phyloP scores from a whole-genome alignment of 2,329 filamentous ascomycete genomes.

The Aspergillus ochraceoroseus region DNA sequence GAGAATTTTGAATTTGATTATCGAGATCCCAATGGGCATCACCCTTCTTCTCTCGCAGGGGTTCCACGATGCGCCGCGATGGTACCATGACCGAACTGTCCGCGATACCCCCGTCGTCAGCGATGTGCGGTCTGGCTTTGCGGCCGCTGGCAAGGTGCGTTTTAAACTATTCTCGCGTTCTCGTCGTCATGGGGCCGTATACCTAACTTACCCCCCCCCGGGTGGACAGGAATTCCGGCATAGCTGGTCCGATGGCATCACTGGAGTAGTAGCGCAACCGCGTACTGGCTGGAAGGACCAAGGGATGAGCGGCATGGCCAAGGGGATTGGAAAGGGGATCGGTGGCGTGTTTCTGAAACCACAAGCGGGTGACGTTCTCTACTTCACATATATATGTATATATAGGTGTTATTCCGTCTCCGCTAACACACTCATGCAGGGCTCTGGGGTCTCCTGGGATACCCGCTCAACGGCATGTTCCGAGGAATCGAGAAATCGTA shows the following conservation, averaged over 20 bases:
- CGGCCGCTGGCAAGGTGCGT: conserved; percentile 61
- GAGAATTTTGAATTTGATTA: conserved; percentile 65
- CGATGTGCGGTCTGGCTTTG: conserved; percentile 67
- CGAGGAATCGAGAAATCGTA: conserved; percentile 13
- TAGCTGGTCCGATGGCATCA: conserved; percentile 12
- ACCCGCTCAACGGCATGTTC: conserved; percentile 12
- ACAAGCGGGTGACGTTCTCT: conserved; percentile 10
- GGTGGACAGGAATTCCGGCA: conserved; percentile 15
- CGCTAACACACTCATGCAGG: conserved; percentile 5
- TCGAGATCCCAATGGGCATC: conserved; percentile 79
- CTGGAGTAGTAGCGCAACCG: conserved; percentile 13
- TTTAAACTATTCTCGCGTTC: not conserved
- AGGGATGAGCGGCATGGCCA: conserved; percentile 7
- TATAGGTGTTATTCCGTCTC: too few species aligned
- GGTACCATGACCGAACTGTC: conserved; percentile 79
- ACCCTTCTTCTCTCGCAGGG: conserved; percentile 74
- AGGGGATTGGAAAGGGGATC: conserved; percentile 12
- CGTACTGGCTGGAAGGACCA: conserved; percentile 8
- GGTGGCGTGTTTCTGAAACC: conserved; percentile 14
- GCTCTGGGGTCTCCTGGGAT: conserved; percentile 16
- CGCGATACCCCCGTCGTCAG: conserved; percentile 73
- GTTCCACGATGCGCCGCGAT: conserved; percentile 75
- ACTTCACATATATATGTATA: too few species aligned
- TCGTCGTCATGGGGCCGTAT: not conserved
- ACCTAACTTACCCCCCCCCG: too few species aligned